Conservation (phyloP, 2,329 filamentous ascomycete species). For the Alternaria gaisen region DNA sequence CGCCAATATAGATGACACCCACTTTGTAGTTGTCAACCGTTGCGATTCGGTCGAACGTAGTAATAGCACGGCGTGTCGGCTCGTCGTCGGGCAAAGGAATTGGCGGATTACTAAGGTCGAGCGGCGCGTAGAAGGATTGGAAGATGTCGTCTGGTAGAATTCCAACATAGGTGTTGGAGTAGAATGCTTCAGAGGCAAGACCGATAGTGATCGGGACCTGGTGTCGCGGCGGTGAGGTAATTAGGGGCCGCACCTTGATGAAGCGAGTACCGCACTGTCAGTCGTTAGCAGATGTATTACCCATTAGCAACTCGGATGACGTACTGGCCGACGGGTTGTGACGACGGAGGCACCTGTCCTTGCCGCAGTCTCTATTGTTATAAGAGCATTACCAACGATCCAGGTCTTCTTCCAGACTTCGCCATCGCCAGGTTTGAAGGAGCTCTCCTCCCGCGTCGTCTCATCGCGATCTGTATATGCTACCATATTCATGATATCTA, state of each 20-base stretch:
- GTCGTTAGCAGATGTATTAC: conserved; percentile 18
- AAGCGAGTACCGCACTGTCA: conserved; percentile 54
- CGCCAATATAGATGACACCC: conserved; percentile 90
- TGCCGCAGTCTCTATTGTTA: conserved; percentile 76
- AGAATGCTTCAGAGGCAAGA: conserved; percentile 51
- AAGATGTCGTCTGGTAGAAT: conserved; percentile 78
- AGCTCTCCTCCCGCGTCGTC: conserved; percentile 71
- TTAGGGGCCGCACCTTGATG: conserved; percentile 48
- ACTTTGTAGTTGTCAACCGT: conserved; percentile 96
- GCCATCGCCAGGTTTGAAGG: conserved; percentile 70
- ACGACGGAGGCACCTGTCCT: conserved; percentile 74
- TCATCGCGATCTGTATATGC: conserved; percentile 87
- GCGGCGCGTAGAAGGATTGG: conserved; percentile 71
- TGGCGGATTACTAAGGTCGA: conserved; percentile 62
- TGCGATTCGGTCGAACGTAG: conserved; percentile 83
- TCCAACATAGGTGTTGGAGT: conserved; percentile 64
- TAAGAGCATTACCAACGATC: conserved; percentile 76
- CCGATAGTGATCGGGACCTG: conserved; percentile 53
- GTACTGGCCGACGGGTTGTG: conserved; percentile 75
- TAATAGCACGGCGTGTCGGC: conserved; percentile 75
- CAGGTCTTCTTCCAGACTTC: conserved; percentile 73
- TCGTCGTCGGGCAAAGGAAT: conserved; percentile 79
- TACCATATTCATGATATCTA: conserved; percentile 93
- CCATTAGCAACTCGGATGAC: conserved; percentile 60
- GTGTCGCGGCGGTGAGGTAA: conserved; percentile 51